Evolutionary conservation across 768 basidiomycete genomes (phyloP).

Genomic region (Rossbeevera mucosa): DNA sequence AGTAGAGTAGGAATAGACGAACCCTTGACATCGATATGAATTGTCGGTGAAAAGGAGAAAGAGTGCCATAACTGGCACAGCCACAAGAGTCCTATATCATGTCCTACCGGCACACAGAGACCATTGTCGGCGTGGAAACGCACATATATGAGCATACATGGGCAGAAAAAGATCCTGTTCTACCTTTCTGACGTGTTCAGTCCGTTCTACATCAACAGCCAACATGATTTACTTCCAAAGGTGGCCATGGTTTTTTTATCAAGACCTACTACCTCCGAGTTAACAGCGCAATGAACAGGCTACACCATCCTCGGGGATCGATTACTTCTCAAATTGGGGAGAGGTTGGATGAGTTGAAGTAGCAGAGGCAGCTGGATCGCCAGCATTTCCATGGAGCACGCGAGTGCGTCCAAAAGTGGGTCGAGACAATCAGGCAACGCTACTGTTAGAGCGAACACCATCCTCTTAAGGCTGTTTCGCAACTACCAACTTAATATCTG

Average conservation of each 20-base stretch:
- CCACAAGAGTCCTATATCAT: conserved; percentile 29
- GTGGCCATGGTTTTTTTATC: conserved; percentile 27
- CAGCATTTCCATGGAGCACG: conserved; percentile 33
- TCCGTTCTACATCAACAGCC: conserved; percentile 53
- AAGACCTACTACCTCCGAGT: no score
- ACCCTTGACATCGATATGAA: conserved; percentile 72
- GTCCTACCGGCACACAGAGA: conserved; percentile 40
- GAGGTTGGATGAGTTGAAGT: conserved; percentile 38
- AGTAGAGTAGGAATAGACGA: neutral
- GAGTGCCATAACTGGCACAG: conserved; percentile 9
- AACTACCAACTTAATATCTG: neutral
- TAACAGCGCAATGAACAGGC: conserved; percentile 15
- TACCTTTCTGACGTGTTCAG: conserved; percentile 60
- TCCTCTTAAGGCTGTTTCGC: conserved; percentile 10
- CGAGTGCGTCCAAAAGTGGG: conserved; percentile 46
- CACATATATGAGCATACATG: conserved; percentile 49
- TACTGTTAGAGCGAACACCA: conserved; percentile 38
- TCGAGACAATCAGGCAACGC: conserved; percentile 43
- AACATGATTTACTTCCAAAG: conserved; percentile 59
- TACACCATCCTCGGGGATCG: conserved; percentile 56
- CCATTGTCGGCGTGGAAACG: conserved; percentile 40
- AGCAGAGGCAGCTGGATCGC: conserved; percentile 40
- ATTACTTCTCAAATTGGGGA: conserved; percentile 68
- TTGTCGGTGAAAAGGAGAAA: conserved; percentile 35
- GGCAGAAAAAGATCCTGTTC: conserved; percentile 45